phyloP scores from a whole-genome alignment of 148 eudicot species.

The Rhododendron simsii region DNA sequence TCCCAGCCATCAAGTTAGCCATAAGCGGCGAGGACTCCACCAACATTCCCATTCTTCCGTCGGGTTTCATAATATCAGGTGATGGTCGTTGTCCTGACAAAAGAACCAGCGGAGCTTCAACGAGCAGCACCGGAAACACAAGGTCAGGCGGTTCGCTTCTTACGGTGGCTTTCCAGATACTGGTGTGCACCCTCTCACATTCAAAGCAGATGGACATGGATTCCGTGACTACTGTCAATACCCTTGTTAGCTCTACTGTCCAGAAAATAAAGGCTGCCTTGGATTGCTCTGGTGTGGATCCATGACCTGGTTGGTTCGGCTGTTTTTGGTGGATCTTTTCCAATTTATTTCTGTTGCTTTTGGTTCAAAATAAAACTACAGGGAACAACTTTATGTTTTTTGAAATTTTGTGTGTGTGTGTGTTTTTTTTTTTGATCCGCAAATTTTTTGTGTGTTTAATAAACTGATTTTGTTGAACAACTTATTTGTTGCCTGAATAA shows the following conservation, averaged over 20 bases:
- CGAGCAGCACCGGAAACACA: constrained; percentile 11
- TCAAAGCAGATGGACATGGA: constrained; percentile 13
- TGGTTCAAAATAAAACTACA: not conserved
- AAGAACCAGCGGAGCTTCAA: constrained; percentile 17
- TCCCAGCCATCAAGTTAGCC: constrained; percentile 7
- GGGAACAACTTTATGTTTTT: not conserved
- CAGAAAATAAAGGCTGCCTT: constrained; percentile 26
- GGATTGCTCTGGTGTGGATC: not conserved
- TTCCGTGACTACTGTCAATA: constrained; percentile 9
- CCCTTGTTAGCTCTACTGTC: constrained; percentile 18
- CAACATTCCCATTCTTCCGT: constrained; percentile 35
- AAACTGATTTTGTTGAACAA: not conserved
- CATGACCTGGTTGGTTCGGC: not conserved
- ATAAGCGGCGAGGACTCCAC: constrained; percentile 18
- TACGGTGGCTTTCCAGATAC: constrained; percentile 41
- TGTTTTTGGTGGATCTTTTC: not conserved
- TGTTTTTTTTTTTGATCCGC: no score
- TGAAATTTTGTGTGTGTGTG: not conserved
- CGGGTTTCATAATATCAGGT: constrained; percentile 37
- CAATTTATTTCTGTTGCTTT: not conserved
- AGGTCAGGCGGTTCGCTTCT: constrained; percentile 30
- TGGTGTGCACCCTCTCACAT: constrained; percentile 2
- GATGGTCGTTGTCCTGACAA: constrained; percentile 19
- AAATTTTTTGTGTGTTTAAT: not conserved
- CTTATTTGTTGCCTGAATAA: no score